Evolutionary conservation across 352 stramenopile species (phyloP), one percentile per base, ranked within the genome.

Genomic region (Albugo candida): DNA sequence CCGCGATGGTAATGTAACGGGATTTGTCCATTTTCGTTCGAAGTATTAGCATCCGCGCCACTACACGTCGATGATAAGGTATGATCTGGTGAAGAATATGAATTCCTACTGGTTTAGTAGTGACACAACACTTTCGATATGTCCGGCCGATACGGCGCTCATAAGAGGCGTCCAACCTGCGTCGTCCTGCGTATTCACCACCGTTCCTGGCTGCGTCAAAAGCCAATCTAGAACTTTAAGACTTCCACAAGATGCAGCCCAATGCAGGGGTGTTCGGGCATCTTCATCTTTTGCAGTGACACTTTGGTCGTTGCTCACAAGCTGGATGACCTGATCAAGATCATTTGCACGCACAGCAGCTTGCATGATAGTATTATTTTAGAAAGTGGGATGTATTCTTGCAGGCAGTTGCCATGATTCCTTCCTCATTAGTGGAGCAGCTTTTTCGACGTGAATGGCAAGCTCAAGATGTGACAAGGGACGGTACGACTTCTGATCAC

Each of bases 1-100:
- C 70, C 70, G 67, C 66, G 64, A 53, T 85, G 70, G 58, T 85
- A 83, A 42, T 85, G 73, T 48, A 85, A 53, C 5, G 73, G 62
- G 38, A 83, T 64, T 51, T 85, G 73, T 42, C 66, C 70, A 38
- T 80, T 83, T 36, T 81, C 67, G 36, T 85, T 85, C 45, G 60
- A 47, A 18, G 81, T 52, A 47, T 85, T 83, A 2, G 70, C 64
- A 47, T 83, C 58, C 1, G 70, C 73, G 13, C 68, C 66, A 52
- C 73, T 79, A 41, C 17, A 19, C 3, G 17, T 43, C 8, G 38
- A 47, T 10, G 19, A 47, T 16, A 18, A 16, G 35, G 3, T 24
- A 24, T 41, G 11, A 24, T 4, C 19, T 34, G 16, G 8, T 24
- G 6, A 18, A 18, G 2, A 11, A 18, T 11, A 37, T 16, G 16